Base-by-base conservation (phyloP, 2,329 filamentous ascomycete species). In the Lomentospora prolificans region DNA sequence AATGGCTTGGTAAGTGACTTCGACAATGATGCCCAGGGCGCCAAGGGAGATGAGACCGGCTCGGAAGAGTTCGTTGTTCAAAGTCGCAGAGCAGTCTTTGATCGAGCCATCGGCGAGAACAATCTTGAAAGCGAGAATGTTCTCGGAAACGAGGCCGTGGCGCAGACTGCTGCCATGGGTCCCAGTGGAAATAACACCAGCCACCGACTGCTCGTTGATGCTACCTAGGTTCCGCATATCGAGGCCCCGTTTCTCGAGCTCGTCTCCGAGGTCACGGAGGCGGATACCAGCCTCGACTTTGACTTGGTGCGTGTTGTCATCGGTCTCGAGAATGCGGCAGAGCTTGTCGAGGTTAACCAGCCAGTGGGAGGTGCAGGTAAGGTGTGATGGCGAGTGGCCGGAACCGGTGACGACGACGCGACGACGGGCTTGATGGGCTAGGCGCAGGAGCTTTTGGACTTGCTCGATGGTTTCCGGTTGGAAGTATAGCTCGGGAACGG, bases 341-440 rank as follows among this genome's bases (percentile, higher is more conserved):
- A 89, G 89, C 60, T 87, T 79, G 74, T 99, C 94, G 59, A 99
- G 81, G 68, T 96, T 97, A 62, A 97, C 76, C 66, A 96, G 84
- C 94, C 94, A 97, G 60, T 87, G 89, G 14, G 89, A 94, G 4
- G 91, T 95, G 71, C 90, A 95, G 3, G 92, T 97, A 46, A 99
- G 74, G 65, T 92, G 87, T 60, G 87, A 95, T 6, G 92, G 94
- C 55, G 91, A 96, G 74, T 99, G 92, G 56, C 85, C 90, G 64
- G 87, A 92, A 58, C 94, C 92, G n/a, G 91, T 86, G 4, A 87
- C 88, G 33, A 91, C 87, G 58, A 99, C 74, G 58, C 90, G 86
- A 50, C 89, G 85, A 44, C 90, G 84, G 70, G 88, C 94, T 71
- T 78, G 80, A 58, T 88, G 85, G 4, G 94, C 94, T 22, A 96